Conservation (phyloP, 805 yeast species). For the Candida sithepensis region DNA sequence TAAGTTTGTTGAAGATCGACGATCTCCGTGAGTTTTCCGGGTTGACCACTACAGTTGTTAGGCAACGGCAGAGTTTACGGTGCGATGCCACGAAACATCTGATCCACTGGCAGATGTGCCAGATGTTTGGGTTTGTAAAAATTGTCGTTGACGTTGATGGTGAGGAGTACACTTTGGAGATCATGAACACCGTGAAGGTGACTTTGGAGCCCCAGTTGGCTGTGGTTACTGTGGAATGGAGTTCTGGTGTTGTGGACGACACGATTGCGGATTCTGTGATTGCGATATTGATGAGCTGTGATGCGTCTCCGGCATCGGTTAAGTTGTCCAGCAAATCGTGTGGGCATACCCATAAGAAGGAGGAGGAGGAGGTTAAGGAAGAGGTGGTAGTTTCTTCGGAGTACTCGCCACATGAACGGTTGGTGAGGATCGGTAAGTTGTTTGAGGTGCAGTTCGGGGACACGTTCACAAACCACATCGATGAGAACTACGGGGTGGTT, state of each 20-base stretch:
- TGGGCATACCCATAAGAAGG: slow-evolving; percentile 21
- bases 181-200: slow-evolving; percentile 63
- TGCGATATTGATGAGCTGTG: slow-evolving; percentile 87
- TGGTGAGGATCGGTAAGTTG: slow-evolving; percentile 55
- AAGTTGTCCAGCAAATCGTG: slow-evolving; percentile 70
- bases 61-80: slow-evolving; percentile 73
- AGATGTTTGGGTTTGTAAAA: slow-evolving; percentile 88
- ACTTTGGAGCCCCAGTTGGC: slow-evolving; percentile 41
- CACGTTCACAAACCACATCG: slow-evolving; percentile 44
- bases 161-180: slow-evolving; percentile 45
- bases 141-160: slow-evolving; percentile 49
- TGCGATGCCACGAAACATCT: slow-evolving; percentile 80
- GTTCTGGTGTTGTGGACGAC: slow-evolving; percentile 83
- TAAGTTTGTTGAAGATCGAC: slow-evolving; percentile 75
- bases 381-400: slow-evolving; percentile 27
- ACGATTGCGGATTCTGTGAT: slow-evolving; percentile 92
- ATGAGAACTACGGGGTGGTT: slow-evolving; percentile 50
- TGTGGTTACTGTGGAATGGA: slow-evolving; percentile 79
- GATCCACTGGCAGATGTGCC: slow-evolving; percentile 84
- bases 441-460: slow-evolving; percentile 88
- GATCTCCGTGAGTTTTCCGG: slow-evolving; percentile 90
- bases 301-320: slow-evolving; percentile 92
- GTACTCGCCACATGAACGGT: slow-evolving; percentile 35
- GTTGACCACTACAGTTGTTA: slow-evolving; percentile 76
- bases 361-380: slow-evolving; percentile 10